Base-by-base conservation (phyloP, 176 grass and related monocot species). In the Zea luxurians region DNA sequence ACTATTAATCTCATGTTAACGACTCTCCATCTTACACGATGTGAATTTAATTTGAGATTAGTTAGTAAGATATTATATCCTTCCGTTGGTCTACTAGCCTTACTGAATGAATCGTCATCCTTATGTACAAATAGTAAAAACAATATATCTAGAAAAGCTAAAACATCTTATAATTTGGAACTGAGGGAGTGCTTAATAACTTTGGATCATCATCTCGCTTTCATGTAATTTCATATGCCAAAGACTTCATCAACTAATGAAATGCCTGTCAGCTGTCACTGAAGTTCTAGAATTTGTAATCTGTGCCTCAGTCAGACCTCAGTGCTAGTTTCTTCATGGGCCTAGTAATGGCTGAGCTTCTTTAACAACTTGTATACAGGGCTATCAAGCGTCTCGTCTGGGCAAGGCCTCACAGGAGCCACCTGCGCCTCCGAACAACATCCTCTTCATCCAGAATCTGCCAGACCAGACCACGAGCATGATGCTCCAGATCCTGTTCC, bases 401-500 rank as follows among this genome's bases (percentile, higher is more conserved):
- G 71, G 79, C 70, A 87, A 83, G 76, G 10, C 71, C 67, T 34
- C 81, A 15, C 91, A 89, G 70, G 89, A 91, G 80, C 82, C 86
- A 62, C 42, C 73, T 70, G 89, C 82, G 57, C 90, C 89, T 37
- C 94, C 94, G 11, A 99, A 99, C 84, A 96, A 93, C 40, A 94
- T 99, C 38, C 86, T 99, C 58, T 99, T 99, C 83, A 83, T 99
- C 18, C 83, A 99, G 84, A 99, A 99, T 88, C 68, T 95, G 64
- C 96, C 96, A 0, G 83, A 83, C 15, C 82, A 99, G 79, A 99
- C 96, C 7, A 96, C 86, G 4, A 87, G 79, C 86, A 86, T 89
- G 90, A 96, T 99, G 90, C 90, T 99, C 58, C 88, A 99, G 90
- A 87, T 96, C 59, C 90, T 99, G 75, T 99, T 99, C 84, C 88